Evolutionary conservation across 192 early-diverging fungal genomes (phyloP).

Genomic region (Coemansia sp.): DNA sequence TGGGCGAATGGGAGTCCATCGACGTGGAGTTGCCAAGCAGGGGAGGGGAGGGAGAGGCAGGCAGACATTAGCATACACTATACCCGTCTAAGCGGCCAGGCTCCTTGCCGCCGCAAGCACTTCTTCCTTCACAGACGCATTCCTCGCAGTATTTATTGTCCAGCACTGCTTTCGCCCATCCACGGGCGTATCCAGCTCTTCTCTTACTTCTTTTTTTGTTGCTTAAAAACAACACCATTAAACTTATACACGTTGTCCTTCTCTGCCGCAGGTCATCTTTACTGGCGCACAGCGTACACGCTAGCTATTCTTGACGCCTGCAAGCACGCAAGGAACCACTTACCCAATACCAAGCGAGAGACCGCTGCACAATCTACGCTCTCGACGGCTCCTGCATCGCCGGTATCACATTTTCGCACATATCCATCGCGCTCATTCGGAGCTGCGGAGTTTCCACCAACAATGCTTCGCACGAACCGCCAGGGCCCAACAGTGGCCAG

Average conservation of each 20-base stretch:
- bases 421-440: conserved; percentile 2
- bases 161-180: background rate
- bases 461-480: conserved; percentile 28
- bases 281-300: conserved; percentile 26
- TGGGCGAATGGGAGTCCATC: conserved; percentile 5
- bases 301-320: conserved; percentile 25
- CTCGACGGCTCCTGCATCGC: background rate
- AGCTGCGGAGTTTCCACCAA: background rate
- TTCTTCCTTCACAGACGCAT: conserved; percentile 1
- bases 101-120: background rate
- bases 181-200: background rate
- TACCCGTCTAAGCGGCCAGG: background rate
- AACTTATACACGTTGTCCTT: conserved; percentile 16
- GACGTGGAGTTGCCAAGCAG: background rate
- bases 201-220: conserved; percentile 10
- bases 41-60: background rate
- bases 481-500: conserved; percentile 55
- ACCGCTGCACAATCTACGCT: conserved; percentile 3
- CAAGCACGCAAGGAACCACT: conserved; percentile 25
- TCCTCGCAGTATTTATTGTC: conserved; percentile 8
- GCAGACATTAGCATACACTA: background rate
- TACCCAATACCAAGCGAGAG: conserved; percentile 8
- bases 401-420: conserved; percentile 4
- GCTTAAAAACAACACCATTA: background rate
- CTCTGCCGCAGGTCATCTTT: conserved; percentile 20